Percentiles rank a stretch among this genome's conserved stretches.
Evolutionary conservation across 768 basidiomycete genomes (phyloP).

Genomic region (Lactarius quietus): DNA sequence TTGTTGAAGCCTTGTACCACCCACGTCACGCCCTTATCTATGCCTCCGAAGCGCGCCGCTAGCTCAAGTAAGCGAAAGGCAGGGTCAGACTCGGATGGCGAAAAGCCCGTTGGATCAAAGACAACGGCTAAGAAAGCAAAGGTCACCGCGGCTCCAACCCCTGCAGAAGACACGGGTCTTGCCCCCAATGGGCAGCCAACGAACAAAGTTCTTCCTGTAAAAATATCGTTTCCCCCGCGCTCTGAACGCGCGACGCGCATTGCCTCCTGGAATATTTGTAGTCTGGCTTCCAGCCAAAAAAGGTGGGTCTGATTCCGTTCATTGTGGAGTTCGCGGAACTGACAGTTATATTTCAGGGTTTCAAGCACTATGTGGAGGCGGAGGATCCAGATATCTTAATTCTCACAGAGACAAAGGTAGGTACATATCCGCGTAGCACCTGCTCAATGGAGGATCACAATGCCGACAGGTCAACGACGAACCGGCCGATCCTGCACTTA

Average conservation of each 20-base stretch:
- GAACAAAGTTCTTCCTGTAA: slow-evolving; percentile 66
- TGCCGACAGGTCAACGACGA: slow-evolving; percentile 60
- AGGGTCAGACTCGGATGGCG: slow-evolving; percentile 5
- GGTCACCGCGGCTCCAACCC: slow-evolving; percentile 2
- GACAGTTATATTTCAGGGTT: slow-evolving; percentile 49
- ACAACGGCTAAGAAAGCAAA: slow-evolving; percentile 19
- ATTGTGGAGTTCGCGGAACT: background rate
- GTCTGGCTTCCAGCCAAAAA: slow-evolving; percentile 73
- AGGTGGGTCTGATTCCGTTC: slow-evolving; percentile 43
- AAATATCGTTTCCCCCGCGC: slow-evolving; percentile 54
- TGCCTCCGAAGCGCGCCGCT: slow-evolving; percentile 16
- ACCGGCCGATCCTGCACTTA: slow-evolving; percentile 57
- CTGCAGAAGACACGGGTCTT: slow-evolving; percentile 9
- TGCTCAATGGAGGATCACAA: background rate
- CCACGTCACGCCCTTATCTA: background rate
- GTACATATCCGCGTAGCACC: background rate
- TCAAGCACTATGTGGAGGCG: slow-evolving; percentile 76
- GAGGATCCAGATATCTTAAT: slow-evolving; percentile 84
- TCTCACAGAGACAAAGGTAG: slow-evolving; percentile 82
- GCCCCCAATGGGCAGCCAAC: slow-evolving; percentile 57
- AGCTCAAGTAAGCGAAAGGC: slow-evolving; percentile 23
- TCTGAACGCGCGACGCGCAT: slow-evolving; percentile 48
- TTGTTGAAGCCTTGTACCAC: background rate
- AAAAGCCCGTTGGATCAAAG: slow-evolving; percentile 1
- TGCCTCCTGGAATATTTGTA: slow-evolving; percentile 77